Conservation (phyloP, 2,329 filamentous ascomycete species). For the Eutypa lata region DNA sequence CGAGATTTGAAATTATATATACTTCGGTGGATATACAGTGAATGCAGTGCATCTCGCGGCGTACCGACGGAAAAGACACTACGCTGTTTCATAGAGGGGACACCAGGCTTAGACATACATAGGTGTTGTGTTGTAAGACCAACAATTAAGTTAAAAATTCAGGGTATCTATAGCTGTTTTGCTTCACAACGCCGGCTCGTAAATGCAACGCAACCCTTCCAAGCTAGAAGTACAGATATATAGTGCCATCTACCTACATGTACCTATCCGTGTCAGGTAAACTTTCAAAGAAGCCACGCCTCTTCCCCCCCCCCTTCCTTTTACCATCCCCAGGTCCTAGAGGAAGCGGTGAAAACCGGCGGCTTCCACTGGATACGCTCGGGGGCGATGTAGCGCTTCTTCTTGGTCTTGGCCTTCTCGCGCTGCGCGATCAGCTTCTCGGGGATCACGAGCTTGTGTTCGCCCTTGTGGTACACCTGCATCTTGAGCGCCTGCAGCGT, state of each 20-base stretch:
- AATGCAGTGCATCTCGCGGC: too few relatives aligned
- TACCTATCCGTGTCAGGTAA: too few relatives aligned
- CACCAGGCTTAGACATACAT: too few relatives aligned
- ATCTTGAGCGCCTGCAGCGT: constrained; percentile 92
- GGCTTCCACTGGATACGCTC: constrained; percentile 89
- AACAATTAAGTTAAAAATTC: neutral
- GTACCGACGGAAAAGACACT: too few relatives aligned
- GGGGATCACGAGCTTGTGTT: constrained; percentile 92
- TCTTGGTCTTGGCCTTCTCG: constrained; percentile 77
- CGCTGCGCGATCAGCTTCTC: constrained; percentile 76
- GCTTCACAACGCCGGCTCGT: constrained; percentile 2
- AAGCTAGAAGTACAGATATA: neutral
- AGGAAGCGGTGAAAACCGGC: constrained; percentile 86
- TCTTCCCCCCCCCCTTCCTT: too few relatives aligned
- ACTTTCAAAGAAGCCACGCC: too few relatives aligned
- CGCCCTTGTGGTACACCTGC: constrained; percentile 92
- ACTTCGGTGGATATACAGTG: too few relatives aligned
- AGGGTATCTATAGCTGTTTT: neutral
- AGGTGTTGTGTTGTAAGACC: too few relatives aligned
- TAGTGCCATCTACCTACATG: too few relatives aligned
- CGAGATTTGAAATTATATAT: too few relatives aligned
- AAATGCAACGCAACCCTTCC: constrained; percentile 8
- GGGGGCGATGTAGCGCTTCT: constrained; percentile 73
- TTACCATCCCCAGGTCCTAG: constrained; percentile 93
- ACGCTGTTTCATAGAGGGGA: too few relatives aligned